These are phyloP conservation scores for Aphanomyces astaci DNA, from an alignment of 352 stramenopile genomes.

Conservation along the genomic window DNA sequence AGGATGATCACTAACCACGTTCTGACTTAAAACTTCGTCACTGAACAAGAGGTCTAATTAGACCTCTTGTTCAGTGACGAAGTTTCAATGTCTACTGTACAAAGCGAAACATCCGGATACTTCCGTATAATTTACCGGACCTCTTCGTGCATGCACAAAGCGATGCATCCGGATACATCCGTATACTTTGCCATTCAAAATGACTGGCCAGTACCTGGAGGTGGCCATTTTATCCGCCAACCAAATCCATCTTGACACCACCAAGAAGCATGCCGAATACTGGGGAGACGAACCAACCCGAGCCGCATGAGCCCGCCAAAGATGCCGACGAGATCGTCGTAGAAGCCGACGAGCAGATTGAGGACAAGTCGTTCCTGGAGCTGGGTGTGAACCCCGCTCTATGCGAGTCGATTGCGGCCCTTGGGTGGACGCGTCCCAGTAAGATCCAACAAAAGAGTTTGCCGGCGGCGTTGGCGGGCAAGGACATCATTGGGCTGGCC, in stretches of 20 bases:
- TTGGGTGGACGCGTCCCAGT: conserved; percentile 91
- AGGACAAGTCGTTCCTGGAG: conserved; percentile 66
- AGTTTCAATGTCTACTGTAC: no score
- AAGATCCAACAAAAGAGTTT: conserved; percentile 94
- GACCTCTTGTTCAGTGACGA: no score
- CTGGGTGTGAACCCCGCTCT: conserved; percentile 88
- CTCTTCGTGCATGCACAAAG: no score
- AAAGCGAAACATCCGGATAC: no score
- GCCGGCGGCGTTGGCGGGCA: conserved; percentile 84
- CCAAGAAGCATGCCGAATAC: no score
- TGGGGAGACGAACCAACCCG: not conserved
- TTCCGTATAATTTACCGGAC: conserved; percentile 5
- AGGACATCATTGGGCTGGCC: conserved; percentile 96
- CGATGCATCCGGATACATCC: conserved; percentile 1
- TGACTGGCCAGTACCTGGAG: not conserved
- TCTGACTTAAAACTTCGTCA: no score
- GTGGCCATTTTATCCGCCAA: not conserved
- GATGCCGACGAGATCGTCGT: not conserved
- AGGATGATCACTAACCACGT: no score
- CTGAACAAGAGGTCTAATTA: no score
- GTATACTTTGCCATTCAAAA: not conserved
- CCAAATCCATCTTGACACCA: not conserved
- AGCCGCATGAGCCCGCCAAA: no score
- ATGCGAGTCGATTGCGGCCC: conserved; percentile 83
- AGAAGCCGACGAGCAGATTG: conserved; percentile 6